Percentiles rank a stretch among this genome's conserved stretches.
These are phyloP conservation scores for Arthrinium puccinioides DNA, from an alignment of 2,329 filamentous ascomycete species.

Conservation along the genomic window DNA sequence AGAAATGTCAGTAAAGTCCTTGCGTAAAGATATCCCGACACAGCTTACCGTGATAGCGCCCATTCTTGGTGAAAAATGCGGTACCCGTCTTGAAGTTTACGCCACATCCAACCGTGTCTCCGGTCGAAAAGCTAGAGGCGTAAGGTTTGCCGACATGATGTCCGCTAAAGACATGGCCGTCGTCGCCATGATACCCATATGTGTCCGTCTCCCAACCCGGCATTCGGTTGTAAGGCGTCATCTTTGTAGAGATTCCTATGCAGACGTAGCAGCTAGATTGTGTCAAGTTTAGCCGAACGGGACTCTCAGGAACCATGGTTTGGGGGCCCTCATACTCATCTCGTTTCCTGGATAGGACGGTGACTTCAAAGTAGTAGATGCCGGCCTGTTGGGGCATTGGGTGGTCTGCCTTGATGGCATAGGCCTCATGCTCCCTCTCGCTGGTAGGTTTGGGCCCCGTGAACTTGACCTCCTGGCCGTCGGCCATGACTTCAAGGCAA, in stretches of 20 bases:
- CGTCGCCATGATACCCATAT: constrained; percentile 64
- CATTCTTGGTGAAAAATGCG: constrained; percentile 66
- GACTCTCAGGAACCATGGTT: background rate
- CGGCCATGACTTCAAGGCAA: constrained; percentile 65
- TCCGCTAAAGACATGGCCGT: constrained; percentile 53
- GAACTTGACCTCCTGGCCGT: constrained; percentile 66
- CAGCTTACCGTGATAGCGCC: too few species aligned
- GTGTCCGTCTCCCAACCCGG: constrained; percentile 63
- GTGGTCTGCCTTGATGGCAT: constrained; percentile 73
- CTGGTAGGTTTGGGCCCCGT: constrained; percentile 35
- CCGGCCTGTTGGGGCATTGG: constrained; percentile 85
- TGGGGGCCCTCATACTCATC: constrained; percentile 42
- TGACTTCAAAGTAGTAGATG: constrained; percentile 86
- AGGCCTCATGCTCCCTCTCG: constrained; percentile 66
- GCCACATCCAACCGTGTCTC: constrained; percentile 57
- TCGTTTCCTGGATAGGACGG: constrained; percentile 40
- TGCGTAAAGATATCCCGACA: background rate
- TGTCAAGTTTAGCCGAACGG: background rate
- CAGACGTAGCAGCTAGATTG: too few species aligned
- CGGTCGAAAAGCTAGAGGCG: constrained; percentile 45
- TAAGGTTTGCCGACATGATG: constrained; percentile 51
- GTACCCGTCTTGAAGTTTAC: constrained; percentile 57
- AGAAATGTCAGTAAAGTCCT: constrained; percentile 13
- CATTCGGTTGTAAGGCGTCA: constrained; percentile 38
- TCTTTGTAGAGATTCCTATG: too few species aligned